Conservation (phyloP, 2,329 filamentous ascomycete species). For the Fusarium sp. region DNA sequence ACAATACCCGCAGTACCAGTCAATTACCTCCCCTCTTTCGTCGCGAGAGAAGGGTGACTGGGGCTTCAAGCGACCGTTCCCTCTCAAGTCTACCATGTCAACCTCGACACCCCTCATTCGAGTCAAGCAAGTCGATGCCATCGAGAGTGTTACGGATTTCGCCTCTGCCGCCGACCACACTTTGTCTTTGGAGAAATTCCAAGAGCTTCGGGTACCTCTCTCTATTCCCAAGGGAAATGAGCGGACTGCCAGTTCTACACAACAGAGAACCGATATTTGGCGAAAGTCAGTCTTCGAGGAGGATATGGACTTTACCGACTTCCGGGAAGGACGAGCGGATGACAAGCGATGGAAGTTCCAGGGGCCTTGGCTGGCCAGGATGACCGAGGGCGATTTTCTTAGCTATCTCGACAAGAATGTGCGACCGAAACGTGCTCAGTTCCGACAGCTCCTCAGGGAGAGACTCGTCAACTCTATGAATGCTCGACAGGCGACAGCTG, state of each 20-base stretch:
- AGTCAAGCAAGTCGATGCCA: slow-evolving; percentile 84
- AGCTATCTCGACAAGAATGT: slow-evolving; percentile 70
- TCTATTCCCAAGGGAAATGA: slow-evolving; percentile 63
- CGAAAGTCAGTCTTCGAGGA: slow-evolving; percentile 73
- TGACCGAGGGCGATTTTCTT: slow-evolving; percentile 73
- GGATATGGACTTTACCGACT: slow-evolving; percentile 67
- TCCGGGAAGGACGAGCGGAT: slow-evolving; percentile 54
- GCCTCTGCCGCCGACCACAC: slow-evolving; percentile 86
- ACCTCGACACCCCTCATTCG: slow-evolving; percentile 83
- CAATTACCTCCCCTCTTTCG: slow-evolving; percentile 82
- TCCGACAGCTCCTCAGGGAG: slow-evolving; percentile 68
- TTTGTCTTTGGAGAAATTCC: slow-evolving; percentile 86
- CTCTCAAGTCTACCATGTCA: slow-evolving; percentile 80
- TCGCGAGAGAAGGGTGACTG: slow-evolving; percentile 88
- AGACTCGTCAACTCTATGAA: slow-evolving; percentile 65
- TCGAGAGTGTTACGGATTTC: slow-evolving; percentile 92
- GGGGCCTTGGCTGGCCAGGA: slow-evolving; percentile 77
- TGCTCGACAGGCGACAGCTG: slow-evolving; percentile 53
- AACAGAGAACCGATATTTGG: slow-evolving; percentile 42
- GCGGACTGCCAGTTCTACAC: slow-evolving; percentile 28
- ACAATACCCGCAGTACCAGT: slow-evolving; percentile 85
- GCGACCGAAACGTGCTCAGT: slow-evolving; percentile 67
- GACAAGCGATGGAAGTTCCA: slow-evolving; percentile 76
- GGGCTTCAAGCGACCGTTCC: slow-evolving; percentile 91
- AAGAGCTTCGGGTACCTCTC: slow-evolving; percentile 84